phyloP scores from a whole-genome alignment of 768 basidiomycete genomes.

The Mycena rebaudengoi region DNA sequence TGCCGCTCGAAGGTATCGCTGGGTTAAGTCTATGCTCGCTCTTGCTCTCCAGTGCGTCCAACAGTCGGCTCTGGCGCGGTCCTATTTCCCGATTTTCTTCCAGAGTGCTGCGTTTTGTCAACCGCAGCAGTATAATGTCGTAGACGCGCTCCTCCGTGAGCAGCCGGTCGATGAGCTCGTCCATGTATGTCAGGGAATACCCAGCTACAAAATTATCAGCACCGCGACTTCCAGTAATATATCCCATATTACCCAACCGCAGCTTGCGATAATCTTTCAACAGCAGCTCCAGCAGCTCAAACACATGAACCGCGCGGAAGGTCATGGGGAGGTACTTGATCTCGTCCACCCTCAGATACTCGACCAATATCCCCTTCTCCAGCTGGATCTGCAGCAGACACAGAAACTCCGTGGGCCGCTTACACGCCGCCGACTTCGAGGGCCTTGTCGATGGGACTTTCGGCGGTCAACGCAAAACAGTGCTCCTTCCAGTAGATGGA shows the following conservation, averaged over 20 bases:
- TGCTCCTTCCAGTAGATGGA: slow-evolving; percentile 97
- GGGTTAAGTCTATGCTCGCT: no score
- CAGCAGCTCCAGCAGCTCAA: slow-evolving; percentile 92
- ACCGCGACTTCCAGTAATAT: not conserved
- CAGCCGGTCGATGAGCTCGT: slow-evolving; percentile 89
- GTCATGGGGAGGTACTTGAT: slow-evolving; percentile 99
- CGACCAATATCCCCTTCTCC: slow-evolving; percentile 95
- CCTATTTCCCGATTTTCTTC: slow-evolving; percentile 94
- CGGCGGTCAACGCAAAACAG: slow-evolving; percentile 96
- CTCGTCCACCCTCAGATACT: slow-evolving; percentile 95
- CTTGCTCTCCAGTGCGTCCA: slow-evolving; percentile 86
- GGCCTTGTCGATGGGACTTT: slow-evolving; percentile 92
- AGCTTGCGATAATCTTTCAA: slow-evolving; percentile 95
- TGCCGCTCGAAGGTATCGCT: no score
- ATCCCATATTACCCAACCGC: slow-evolving; percentile 80
- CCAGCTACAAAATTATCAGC: slow-evolving; percentile 63
- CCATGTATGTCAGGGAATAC: slow-evolving; percentile 86
- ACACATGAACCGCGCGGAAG: slow-evolving; percentile 89
- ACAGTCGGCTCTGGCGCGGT: slow-evolving; percentile 84
- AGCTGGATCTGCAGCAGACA: slow-evolving; percentile 95
- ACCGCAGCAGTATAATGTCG: slow-evolving; percentile 93
- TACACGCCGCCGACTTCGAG: slow-evolving; percentile 94
- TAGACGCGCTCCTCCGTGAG: slow-evolving; percentile 92
- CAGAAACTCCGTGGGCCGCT: slow-evolving; percentile 93
- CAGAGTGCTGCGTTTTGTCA: slow-evolving; percentile 84